Percentiles rank a stretch among this genome's conserved stretches.
Conservation (phyloP, 2,329 filamentous ascomycete species). For the Esteya vermicola region DNA sequence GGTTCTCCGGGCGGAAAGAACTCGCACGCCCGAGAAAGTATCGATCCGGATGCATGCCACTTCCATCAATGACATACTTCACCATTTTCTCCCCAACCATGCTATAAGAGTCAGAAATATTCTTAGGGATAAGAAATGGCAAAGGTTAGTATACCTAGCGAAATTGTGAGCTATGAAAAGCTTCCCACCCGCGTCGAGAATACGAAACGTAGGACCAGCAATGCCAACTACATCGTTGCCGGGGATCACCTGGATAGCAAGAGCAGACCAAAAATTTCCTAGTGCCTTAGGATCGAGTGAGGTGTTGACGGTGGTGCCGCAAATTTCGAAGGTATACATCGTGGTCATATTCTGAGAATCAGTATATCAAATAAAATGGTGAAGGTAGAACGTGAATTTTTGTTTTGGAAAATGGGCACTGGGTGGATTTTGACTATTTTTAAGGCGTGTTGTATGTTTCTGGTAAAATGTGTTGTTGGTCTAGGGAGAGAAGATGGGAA, state of each 20-base stretch:
- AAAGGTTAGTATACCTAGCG: neutral
- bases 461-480: too few species aligned
- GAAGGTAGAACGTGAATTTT: too few species aligned
- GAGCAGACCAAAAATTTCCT: slow-evolving; percentile 5
- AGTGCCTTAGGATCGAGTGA: slow-evolving; percentile 6
- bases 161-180: slow-evolving; percentile 8
- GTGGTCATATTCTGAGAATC: too few species aligned
- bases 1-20: slow-evolving; percentile 4
- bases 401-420: too few species aligned
- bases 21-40: slow-evolving; percentile 6
- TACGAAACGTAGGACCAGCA: slow-evolving; percentile 5
- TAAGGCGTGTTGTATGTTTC: too few species aligned
- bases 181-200: slow-evolving; percentile 8
- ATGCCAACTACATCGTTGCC: slow-evolving; percentile 6
- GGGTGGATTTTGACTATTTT: too few species aligned
- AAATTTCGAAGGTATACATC: slow-evolving; percentile 6
- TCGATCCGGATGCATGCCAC: slow-evolving; percentile 6
- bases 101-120: neutral
- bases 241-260: slow-evolving; percentile 6
- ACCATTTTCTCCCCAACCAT: slow-evolving; percentile 5
- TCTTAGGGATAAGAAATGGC: neutral
- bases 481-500: too few species aligned
- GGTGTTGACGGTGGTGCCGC: slow-evolving; percentile 4
- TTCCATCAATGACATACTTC: slow-evolving; percentile 9
- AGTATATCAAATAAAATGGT: too few species aligned